Base-by-base conservation (phyloP, 2,329 filamentous ascomycete genomes). In the Venturia oleaginea region DNA sequence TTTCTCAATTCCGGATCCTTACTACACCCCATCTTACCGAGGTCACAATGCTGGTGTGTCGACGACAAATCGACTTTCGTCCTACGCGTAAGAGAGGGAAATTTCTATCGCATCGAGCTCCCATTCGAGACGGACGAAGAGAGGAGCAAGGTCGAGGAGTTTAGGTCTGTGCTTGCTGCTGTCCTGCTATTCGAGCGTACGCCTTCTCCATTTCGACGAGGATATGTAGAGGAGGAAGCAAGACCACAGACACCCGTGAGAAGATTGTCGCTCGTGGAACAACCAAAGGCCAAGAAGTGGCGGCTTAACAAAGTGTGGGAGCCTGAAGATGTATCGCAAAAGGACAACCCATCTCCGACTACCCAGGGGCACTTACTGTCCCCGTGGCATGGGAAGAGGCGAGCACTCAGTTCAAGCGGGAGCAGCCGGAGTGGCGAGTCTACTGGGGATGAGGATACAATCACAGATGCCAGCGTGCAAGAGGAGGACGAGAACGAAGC, bases 21-120 rank as follows among this genome's bases (percentile, higher is more conserved):
- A 19, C 82, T 96, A 22, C 90, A 94, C 70, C 89, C 92, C 13
- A 94, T 97, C 67, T 78, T 97, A 62, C 91, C 90, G 30, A 91
- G 91, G 74, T 95, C 91, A 65, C 92, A 96, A 75, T 95, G 90
- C 72, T 97, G 92, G 92, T 95, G 90, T 73, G 89, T 97, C 38
- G 90, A 95, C 73, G 89, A 91, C 65, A 83, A 87, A 64, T 88
- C 88, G 48, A 91, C 87, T 69, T 96, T 96, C 69, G 89, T 96
- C n/a, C 78, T 97, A 66, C 89, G 92, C 68, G 91, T 95, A 68
- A 83, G 91, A 27, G 85, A 88, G 55, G 88, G 92, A 37, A 88
- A 89, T 54, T 97, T 94, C 74, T 96, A 94, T 83, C 86, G 92
- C 68, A 94, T 97, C 70, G 92, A 97, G 72, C 77, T 97, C 6